Evolutionary conservation across 1,284 basidiomycete species (phyloP).

Genomic region (Tilletia setariae): DNA sequence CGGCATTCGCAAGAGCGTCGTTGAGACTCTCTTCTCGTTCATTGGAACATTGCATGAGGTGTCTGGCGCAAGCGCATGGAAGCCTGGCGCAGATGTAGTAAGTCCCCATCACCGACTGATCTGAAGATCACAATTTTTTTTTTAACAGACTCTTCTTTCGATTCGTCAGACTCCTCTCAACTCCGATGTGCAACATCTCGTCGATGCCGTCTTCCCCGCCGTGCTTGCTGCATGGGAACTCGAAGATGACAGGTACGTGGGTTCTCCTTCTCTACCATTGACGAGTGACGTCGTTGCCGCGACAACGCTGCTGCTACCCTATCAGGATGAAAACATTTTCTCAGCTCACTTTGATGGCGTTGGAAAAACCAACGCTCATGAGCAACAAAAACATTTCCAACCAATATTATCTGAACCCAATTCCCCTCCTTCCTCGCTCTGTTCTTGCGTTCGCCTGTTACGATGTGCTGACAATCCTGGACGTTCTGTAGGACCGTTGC

Average conservation of each 20-base stretch:
- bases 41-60: constrained; percentile 90
- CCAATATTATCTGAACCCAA: constrained; percentile 31
- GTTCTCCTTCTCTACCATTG: background rate
- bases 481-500: constrained; percentile 30
- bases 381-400: constrained; percentile 39
- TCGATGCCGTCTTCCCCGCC: constrained; percentile 70
- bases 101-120: background rate
- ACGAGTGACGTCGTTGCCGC: background rate
- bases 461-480: background rate
- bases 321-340: constrained; percentile 67
- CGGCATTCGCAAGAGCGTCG: constrained; percentile 91
- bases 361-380: constrained; percentile 45
- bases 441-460: background rate
- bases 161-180: constrained; percentile 62
- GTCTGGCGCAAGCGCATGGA: constrained; percentile 76
- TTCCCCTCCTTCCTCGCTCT: background rate
- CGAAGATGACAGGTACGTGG: constrained; percentile 94
- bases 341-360: constrained; percentile 79
- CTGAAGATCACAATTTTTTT: background rate
- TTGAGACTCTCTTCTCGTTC: constrained; percentile 82
- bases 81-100: constrained; percentile 65
- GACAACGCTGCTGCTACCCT: constrained; percentile 18
- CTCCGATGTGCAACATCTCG: constrained; percentile 75
- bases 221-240: constrained; percentile 86
- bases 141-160: constrained; percentile 1